A percentile compares a stretch with the other conserved stretches of the same genome.
Evolutionary conservation across 2,329 filamentous ascomycete species (phyloP).

Genomic region (Daldinia sp.): DNA sequence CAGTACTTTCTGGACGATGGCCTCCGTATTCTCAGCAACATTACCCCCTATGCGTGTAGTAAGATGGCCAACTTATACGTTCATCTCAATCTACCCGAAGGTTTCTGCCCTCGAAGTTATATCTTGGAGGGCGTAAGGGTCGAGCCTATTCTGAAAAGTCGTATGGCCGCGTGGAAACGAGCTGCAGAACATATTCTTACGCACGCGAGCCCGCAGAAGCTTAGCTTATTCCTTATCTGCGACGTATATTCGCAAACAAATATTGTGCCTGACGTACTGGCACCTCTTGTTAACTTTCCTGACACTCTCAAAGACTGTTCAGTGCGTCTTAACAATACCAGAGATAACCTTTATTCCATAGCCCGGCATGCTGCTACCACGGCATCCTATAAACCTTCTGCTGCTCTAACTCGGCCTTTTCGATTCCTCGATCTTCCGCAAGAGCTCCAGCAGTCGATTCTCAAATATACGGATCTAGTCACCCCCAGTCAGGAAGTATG

Average conservation of each 20-base stretch:
- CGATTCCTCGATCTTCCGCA: neutral
- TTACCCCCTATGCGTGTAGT: neutral
- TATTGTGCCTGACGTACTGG: neutral
- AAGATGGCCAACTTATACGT: slow-evolving; percentile 3
- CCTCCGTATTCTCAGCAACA: slow-evolving; percentile 1
- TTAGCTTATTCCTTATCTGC: neutral
- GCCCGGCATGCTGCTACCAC: neutral
- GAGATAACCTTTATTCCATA: neutral
- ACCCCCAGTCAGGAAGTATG: neutral
- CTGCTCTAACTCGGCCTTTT: neutral
- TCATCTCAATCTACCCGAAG: neutral
- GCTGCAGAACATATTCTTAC: neutral
- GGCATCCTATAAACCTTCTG: neutral
- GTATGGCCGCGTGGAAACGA: neutral
- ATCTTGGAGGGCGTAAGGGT: neutral
- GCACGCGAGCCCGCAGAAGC: neutral
- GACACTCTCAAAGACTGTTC: neutral
- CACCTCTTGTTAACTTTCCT: neutral
- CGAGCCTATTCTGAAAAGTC: neutral
- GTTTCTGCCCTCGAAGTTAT: neutral
- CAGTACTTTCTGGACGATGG: neutral
- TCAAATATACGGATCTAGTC: neutral
- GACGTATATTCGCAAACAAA: neutral
- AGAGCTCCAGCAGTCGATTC: neutral
- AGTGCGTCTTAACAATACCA: neutral